Evolutionary conservation across 2,329 filamentous ascomycete genomes (phyloP), one percentile per base, ranked within the genome.

Genomic region (Paecilomyces variotii): DNA sequence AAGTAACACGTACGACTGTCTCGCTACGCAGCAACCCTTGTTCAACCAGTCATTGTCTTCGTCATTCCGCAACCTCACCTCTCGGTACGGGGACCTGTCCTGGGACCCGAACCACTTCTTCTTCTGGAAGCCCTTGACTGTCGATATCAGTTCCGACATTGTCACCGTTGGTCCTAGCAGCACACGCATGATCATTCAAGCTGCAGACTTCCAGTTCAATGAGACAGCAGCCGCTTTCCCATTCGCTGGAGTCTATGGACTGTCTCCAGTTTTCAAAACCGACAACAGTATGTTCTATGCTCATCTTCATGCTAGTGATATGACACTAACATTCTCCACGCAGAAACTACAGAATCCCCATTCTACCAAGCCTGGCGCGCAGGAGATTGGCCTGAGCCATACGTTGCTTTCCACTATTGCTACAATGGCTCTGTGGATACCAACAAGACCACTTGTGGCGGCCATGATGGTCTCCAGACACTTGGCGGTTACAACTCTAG

Each of bases 21-120:
- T 60, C 32, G 27, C 58, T 12, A 52, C 49, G n/a, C 58, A 60
- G 7, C 60, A 63, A 50, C 54, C 26, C 24, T 35, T 55, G 4
- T 63, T 62, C 54, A 63, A 63, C 54, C 55, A 62, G 50, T 55
- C 60, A 24, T 19, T 53, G 49, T 57, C 60, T 32, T 56, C 53
- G 19, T 34, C 59, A 14, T 54, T 60, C 50, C 56, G 56, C 39
- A 60, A 60, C 19, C 56, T 58, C 26, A 58, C 59, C 14, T 53
- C 39, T 51, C 26, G 52, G 14, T 59, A 62, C 28, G 54, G 60
- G 34, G 57, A 45, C 26, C 61, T 58, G 10, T 59, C 52, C 24
- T 63, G 61, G 60, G 62, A 63, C 54, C 61, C 61, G 10, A 63
- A 62, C 52, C 60, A 63, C 35, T 63, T 63, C 39, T 60, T 62